Percentiles rank a stretch among this genome's conserved stretches.
Evolutionary conservation across 2,329 filamentous ascomycete genomes (phyloP).

Genomic region (Periconia digitata): DNA sequence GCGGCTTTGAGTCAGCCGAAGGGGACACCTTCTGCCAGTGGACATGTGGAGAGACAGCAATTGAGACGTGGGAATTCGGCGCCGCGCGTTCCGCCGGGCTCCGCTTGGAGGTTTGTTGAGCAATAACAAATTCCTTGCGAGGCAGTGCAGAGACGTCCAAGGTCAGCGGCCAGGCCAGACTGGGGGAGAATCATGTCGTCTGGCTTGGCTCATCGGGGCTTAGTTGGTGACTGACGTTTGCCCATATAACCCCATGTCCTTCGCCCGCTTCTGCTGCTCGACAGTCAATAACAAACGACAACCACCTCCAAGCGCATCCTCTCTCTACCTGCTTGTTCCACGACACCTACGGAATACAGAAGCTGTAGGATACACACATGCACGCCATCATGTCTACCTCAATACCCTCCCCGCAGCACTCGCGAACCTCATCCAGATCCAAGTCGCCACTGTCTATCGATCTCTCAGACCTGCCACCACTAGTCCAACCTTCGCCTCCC

Average conservation of each 20-base stretch:
- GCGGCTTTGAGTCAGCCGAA: slow-evolving; percentile 10
- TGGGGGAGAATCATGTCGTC: slow-evolving; percentile 15
- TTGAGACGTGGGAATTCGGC: too few relatives aligned
- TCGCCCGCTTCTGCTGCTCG: slow-evolving; percentile 6
- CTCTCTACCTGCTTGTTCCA: not conserved
- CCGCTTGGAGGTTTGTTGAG: slow-evolving; percentile 20
- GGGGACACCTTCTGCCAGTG: not conserved
- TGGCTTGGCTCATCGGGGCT: slow-evolving; percentile 8
- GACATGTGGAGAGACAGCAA: too few relatives aligned
- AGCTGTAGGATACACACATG: not conserved
- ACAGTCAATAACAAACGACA: slow-evolving; percentile 11
- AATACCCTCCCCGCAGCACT: slow-evolving; percentile 36
- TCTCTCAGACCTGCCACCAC: slow-evolving; percentile 69
- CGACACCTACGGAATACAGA: too few relatives aligned
- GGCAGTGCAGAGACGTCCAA: slow-evolving; percentile 30
- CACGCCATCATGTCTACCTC: slow-evolving; percentile 30
- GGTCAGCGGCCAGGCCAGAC: slow-evolving; percentile 15
- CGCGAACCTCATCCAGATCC: slow-evolving; percentile 37
- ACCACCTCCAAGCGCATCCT: not conserved
- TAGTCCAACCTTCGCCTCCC: slow-evolving; percentile 70
- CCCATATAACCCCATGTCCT: slow-evolving; percentile 11
- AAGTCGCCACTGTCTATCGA: slow-evolving; percentile 67
- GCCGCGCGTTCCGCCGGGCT: slow-evolving; percentile 26
- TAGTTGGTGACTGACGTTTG: slow-evolving; percentile 13
- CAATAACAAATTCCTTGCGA: slow-evolving; percentile 19